Evolutionary conservation across 176 grass and related monocot genomes (phyloP), one percentile per base, ranked within the genome.

Genomic region (Urochloa ruziziensis): DNA sequence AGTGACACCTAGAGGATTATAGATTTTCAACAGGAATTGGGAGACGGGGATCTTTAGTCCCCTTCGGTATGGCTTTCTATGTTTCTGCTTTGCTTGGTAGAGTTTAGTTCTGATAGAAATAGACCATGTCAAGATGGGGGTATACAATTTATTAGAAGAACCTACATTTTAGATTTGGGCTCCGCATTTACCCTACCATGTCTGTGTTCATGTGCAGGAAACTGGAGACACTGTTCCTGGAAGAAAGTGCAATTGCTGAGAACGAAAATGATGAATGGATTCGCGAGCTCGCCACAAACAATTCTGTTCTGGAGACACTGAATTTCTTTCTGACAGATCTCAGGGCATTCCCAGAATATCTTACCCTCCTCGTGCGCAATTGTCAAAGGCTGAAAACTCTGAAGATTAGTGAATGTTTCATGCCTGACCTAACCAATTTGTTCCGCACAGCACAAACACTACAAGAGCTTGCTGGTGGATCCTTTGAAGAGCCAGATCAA

Each of bases 241-340:
- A 99, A 83, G 96, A 96, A 67, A 92, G 96, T 34, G 6, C 2
- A 13, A 87, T 99, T 59, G 32, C 47, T 69, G 91, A 92, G 79
- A 87, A 86, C 1, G 87, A 91, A 57, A 91, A 91, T 60, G 80
- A 68, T 67, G 85, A 92, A 77, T 99, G 96, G 96, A 77, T 99
- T 25, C 86, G 82, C 0, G 91, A 94, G 49, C 85, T 99, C 74
- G 96, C 93, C 67, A 69, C 80, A 39, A 90, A 83, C 78, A 90
- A 92, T 71, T 21, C 68, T 73, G 75, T 91, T 62, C 85, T 99
- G 14, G 91, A 88, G 79, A 81, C 80, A 8, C 80, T 99, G 74
- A 89, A 99, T 88, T 99, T 99, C 80, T 94, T 68, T 77, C 64
- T 92, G 80, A 99, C 96, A 48, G 93, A 96, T 17, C 81, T 99